Conservation (phyloP, 208 protist species). For the Leishmania lainsoni region DNA sequence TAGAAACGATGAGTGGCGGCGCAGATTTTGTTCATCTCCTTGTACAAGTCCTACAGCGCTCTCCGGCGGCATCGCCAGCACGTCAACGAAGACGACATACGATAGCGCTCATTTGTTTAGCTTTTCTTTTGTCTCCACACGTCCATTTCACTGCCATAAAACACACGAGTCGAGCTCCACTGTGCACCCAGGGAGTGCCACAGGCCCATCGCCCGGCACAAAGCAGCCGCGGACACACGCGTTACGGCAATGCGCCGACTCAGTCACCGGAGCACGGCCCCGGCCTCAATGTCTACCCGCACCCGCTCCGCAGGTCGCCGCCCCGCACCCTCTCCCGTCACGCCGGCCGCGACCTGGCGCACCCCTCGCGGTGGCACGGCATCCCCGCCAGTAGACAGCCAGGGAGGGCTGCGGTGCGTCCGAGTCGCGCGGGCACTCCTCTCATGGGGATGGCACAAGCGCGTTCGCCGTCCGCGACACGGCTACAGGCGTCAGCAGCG, state of each 20-base stretch:
- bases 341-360: neutral
- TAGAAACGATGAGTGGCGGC: neutral
- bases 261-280: neutral
- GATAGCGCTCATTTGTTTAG: too few species aligned
- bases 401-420: neutral
- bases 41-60: too few species aligned
- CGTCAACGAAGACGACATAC: too few species aligned
- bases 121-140: neutral
- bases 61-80: too few species aligned
- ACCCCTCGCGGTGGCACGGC: neutral
- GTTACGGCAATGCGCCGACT: neutral
- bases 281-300: neutral
- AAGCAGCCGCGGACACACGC: neutral
- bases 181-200: neutral
- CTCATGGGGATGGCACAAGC: neutral
- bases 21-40: too few species aligned
- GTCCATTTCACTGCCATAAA: neutral
- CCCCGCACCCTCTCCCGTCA: neutral
- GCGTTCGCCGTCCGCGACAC: neutral
- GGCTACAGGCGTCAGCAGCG: neutral
- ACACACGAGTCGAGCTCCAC: too few species aligned
- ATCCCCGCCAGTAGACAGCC: neutral
- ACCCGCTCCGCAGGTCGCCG: neutral
- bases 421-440: neutral
- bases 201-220: neutral